Evolutionary conservation across 176 grass and related monocot genomes (phyloP), one percentile per base, ranked within the genome.

Genomic region (Carex kokanica): DNA sequence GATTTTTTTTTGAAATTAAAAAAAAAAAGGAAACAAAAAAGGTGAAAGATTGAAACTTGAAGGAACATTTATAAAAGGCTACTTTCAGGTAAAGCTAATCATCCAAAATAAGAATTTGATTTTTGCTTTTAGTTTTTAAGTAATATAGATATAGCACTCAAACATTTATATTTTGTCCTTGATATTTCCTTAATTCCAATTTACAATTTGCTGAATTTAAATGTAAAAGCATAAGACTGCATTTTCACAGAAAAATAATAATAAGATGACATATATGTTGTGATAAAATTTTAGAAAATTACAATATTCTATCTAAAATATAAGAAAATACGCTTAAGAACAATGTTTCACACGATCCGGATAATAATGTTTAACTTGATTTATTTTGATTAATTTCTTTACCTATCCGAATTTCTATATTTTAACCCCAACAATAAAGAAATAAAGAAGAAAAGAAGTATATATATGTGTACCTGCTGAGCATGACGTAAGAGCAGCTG

Each of bases 401-500:
- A 45, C 1, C 41, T 45, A 43, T 45, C 41, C 8, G 41, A 45
- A 45, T 45, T 45, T 45, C 1, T 45, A 8, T 9, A 45, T 45
- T 45, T 45, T 45, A 45, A 45, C 41, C 6, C 41, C 41, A 45
- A 21, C 5, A 60, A 1, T 20, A 75, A 75, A 29, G 11, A 70
- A 8, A 9, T 18, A 3, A 9, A 41, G 8, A 40, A 40, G 4
- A 41, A 8, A 69, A 7, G 2, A n/a, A 15, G 27, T 47, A 82
- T 63, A 78, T 63, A 78, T 7, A 15, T 77, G 32, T 34, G 32
- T 34, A 91, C 92, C 92, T 94, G 89, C 78, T 86, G 82, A 64
- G 95, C 95, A 60, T 98, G 95, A 73, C 90, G 90, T 27, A 93
- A 89, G 18, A 98, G 85, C 41, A 98, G 84, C 55, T 66, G 86